A percentile compares a stretch with the other conserved stretches of the same genome.
phyloP scores from a whole-genome alignment of 768 basidiomycete species.

The Russula brevipes region DNA sequence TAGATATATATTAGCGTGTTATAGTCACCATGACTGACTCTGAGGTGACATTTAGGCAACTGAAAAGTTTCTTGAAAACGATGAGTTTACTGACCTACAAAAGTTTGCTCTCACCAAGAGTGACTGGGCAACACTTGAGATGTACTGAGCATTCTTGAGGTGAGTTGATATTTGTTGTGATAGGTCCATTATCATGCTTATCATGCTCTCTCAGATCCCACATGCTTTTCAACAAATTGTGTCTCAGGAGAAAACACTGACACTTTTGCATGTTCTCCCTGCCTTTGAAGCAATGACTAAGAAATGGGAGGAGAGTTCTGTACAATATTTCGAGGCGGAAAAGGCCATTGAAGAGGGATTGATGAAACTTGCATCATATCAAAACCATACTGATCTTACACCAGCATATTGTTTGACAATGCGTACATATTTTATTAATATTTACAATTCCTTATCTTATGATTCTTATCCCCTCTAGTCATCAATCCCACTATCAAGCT shows the following conservation, averaged over 20 bases:
- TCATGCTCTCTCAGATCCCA: too few species aligned
- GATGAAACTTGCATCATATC: background rate
- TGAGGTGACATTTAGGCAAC: background rate
- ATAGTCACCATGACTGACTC: too few species aligned
- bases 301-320: background rate
- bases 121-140: background rate
- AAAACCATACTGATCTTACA: background rate
- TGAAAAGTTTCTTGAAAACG: background rate
- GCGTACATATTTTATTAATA: background rate
- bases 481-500: background rate
- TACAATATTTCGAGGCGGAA: background rate
- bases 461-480: background rate
- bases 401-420: background rate
- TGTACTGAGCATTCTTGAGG: background rate
- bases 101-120: background rate
- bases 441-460: background rate
- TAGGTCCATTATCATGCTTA: too few species aligned
- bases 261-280: background rate
- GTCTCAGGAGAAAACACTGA: constrained; percentile 2
- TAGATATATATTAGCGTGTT: background rate
- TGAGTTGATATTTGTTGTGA: too few species aligned
- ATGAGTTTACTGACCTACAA: background rate
- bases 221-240: constrained; percentile 11
- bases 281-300: background rate
- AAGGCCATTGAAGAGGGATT: background rate